These are phyloP conservation scores for Rhododendron vialii DNA, from an alignment of 148 eudicot genomes.

Conservation along the genomic window DNA sequence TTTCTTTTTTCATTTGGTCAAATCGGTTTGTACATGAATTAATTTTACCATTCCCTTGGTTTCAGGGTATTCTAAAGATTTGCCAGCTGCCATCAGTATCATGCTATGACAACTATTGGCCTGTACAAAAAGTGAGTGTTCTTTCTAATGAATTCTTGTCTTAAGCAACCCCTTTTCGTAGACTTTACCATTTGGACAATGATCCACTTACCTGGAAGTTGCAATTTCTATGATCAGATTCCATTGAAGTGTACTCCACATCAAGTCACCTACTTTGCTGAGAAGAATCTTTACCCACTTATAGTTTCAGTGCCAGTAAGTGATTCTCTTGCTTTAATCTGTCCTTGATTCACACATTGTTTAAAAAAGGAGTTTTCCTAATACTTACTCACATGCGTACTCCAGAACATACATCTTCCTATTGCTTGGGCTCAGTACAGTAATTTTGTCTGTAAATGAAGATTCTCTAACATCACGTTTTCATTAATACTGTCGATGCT, in stretches of 20 bases:
- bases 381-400: background rate
- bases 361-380: background rate
- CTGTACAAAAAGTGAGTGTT: slow-evolving; percentile 70
- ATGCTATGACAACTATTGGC: slow-evolving; percentile 93
- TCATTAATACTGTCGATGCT: background rate
- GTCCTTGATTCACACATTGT: background rate
- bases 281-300: slow-evolving; percentile 87
- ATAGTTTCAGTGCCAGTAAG: slow-evolving; percentile 94
- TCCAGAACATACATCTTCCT: background rate
- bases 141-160: background rate
- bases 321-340: slow-evolving; percentile 18
- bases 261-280: slow-evolving; percentile 92
- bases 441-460: background rate
- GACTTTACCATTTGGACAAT: background rate
- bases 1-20: background rate
- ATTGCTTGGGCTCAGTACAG: background rate
- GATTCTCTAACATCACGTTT: background rate
- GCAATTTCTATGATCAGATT: slow-evolving; percentile 38
- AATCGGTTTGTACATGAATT: background rate
- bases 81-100: slow-evolving; percentile 74
- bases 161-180: background rate
- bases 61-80: slow-evolving; percentile 83
- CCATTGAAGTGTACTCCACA: slow-evolving; percentile 98
- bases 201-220: slow-evolving; percentile 16
- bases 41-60: slow-evolving; percentile 3